Evolutionary conservation across 306 rosid species (phyloP), one percentile per base, ranked within the genome.

Genomic region (Trifolium pratense): DNA sequence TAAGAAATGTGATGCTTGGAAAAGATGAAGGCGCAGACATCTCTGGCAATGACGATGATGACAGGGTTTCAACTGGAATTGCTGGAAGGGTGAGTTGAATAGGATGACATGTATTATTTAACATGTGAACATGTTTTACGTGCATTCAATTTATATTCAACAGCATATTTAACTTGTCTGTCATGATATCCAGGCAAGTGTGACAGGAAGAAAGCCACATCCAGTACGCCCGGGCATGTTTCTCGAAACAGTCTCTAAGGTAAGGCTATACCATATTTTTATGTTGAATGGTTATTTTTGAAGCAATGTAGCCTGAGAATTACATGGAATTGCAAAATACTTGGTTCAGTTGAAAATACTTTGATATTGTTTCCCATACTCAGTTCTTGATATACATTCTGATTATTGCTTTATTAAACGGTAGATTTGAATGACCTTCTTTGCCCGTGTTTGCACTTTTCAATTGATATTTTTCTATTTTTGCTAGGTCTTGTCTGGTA

Each of bases 201-300:
- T 88, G 46, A 77, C 94, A 0, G 96, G 94, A 65, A 82, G 76
- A 71, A 89, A 81, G 74, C 85, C 88, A 21, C 94, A 78, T 74
- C 98, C 98, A 0, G 97, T 93, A 49, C 96, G 96, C 67, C 96
- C 98, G 1, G 97, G 98, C 89, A 89, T 93, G 98, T 93, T 93
- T 89, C 97, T 93, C 55, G 98, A 91, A 80, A 89, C 98, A 3
- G 90, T 93, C 60, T 77, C 92, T 70, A 93, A 86, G 98, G 98
- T 93, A 80, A 82, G 65, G 66, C 23, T 39, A 56, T 15, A 29
- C 52, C 51, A 29, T 79, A 9, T 66, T 26, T 2, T 53, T 39
- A 20, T 63, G 51, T 61, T 40, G 53, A 68, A 61, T 75, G 59
- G 9, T 42, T 71, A 32, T 18, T 15, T 65, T 83, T 73, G 40